Evolutionary conservation across 371 early-diverging fungal genomes (phyloP), one percentile per base, ranked within the genome.

Genomic region (Rhizopus stolonifer): DNA sequence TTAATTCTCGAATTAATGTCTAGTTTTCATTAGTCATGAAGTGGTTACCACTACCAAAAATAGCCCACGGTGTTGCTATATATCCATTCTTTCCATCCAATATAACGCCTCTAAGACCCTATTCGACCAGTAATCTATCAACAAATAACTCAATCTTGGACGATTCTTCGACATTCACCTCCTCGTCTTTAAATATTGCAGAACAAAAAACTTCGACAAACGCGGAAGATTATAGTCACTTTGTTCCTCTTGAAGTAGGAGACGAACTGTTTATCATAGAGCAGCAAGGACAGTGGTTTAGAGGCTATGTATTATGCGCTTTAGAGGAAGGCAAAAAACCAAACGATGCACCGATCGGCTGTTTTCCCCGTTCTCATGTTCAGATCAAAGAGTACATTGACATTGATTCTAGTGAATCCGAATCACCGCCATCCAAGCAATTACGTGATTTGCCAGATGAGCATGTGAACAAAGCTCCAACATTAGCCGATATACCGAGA

Each of bases 341-440:
- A 22, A 74, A 73, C 64, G 56, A 62, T 44, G 68, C 82, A 23
- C 74, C 74, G 22, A 70, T 81, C 38, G 88, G 86, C 3, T 72
- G 82, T 9, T 86, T 88, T 60, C 88, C 88, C 7, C 70, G 74
- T 22, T 67, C 74, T 25, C 78, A 83, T 60, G 77, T 86, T 4
- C 71, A 77, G 44, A 73, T 81, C 56, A 80, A 81, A 52, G 77
- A 74, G 49, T 75, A 80, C 40, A 46, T 77, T 11, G 72, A 69
- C 49, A 54, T 65, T 53, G 66, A 67, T 48, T 46, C 64, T 2
- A 58, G 55, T 25, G 63, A 65, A 33, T 32, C 58, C 11, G 56
- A 64, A 23, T 46, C 21, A 29, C 11, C 15, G 25, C 42, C 19
- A 26, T 24, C 25, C 6, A 25, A 25, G n/a, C 24, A 23, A 26